Evolutionary conservation across 441 rosid species (phyloP), one percentile per base, ranked within the genome.

Genomic region (Breynia disticha): DNA sequence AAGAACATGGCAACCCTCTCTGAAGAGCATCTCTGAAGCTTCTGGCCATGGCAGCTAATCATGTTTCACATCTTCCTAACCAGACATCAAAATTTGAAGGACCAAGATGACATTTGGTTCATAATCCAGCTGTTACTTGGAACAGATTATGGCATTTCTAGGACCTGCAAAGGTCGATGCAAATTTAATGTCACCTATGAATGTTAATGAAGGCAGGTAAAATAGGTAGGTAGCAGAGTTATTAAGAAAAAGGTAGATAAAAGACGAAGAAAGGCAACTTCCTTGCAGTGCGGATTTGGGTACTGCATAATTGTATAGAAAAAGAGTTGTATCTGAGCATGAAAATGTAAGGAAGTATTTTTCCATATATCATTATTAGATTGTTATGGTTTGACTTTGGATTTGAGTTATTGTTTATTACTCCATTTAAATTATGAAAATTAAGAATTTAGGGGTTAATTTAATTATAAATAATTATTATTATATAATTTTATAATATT

Each of bases 1-100:
- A 71, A 83, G 77, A 71, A 67, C 86, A 49, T 90, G 98, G 96
- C 90, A 81, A 47, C 98, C 98, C 46, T 81, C 93, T 16, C 74
- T 90, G 19, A 66, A 82, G 63, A 90, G 95, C 87, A 90, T 90
- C 72, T 80, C 82, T 3, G 96, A 90, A 66, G 73, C 79, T 61
- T 73, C 78, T 59, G 45, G 49, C 59, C 20, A 37, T 12, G 16
- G 61, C 43, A 75, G 70, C 65, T 79, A 54, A 72, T 49, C 19
- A 47, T 52, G 56, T 22, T 55, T 48, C 8, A 21, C 14, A 22
- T 64, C 20, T 50, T 16, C 28, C 52, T 28, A 28, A 28, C 48
- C 19, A 15, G n/a, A 21, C 19, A 47, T 47, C 19, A 14, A 19
- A 48, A 48, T 48, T 18, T 48, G 22, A 48, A 28, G 35, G 35